phyloP scores from a whole-genome alignment of 2,329 filamentous ascomycete species.

The Clarireedia sp. region DNA sequence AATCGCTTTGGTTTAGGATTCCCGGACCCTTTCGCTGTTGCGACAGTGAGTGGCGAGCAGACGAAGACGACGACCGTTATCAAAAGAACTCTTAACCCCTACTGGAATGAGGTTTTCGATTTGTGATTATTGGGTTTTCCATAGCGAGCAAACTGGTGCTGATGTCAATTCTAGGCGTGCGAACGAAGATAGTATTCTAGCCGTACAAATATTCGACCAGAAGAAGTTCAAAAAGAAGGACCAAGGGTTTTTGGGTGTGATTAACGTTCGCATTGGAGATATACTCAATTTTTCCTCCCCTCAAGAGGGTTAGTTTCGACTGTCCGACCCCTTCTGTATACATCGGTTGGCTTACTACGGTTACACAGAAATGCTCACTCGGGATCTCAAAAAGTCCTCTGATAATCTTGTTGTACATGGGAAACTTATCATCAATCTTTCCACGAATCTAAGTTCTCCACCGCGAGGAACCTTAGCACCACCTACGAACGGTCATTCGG shows the following conservation, averaged over 20 bases:
- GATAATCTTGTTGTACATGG: slow-evolving; percentile 97
- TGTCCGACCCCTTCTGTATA: slow-evolving; percentile 2
- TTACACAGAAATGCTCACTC: slow-evolving; percentile 80
- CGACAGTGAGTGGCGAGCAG: slow-evolving; percentile 94
- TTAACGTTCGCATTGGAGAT: slow-evolving; percentile 93
- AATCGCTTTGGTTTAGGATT: slow-evolving; percentile 55
- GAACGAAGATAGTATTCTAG: slow-evolving; percentile 91
- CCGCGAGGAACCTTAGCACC: slow-evolving; percentile 40
- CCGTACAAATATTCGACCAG: slow-evolving; percentile 98
- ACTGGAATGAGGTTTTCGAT: slow-evolving; percentile 99
- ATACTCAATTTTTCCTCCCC: slow-evolving; percentile 84
- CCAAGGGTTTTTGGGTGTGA: slow-evolving; percentile 94
- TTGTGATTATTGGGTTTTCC: slow-evolving; percentile 48
- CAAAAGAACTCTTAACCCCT: slow-evolving; percentile 97
- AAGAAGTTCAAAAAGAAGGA: slow-evolving; percentile 99
- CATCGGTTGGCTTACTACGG: slow-evolving; percentile 10
- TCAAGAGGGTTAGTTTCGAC: slow-evolving; percentile 66
- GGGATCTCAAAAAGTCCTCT: slow-evolving; percentile 94
- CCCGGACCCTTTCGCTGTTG: slow-evolving; percentile 94
- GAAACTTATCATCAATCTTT: slow-evolving; percentile 93
- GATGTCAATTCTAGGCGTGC: slow-evolving; percentile 55
- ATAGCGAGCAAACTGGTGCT: slow-evolving; percentile 8
- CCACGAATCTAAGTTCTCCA: slow-evolving; percentile 74
- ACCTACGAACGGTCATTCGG: slow-evolving; percentile 22
- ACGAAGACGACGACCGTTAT: slow-evolving; percentile 96